Evolutionary conservation across 192 early-diverging fungal genomes (phyloP).

Genomic region (Gonapodya prolifera): DNA sequence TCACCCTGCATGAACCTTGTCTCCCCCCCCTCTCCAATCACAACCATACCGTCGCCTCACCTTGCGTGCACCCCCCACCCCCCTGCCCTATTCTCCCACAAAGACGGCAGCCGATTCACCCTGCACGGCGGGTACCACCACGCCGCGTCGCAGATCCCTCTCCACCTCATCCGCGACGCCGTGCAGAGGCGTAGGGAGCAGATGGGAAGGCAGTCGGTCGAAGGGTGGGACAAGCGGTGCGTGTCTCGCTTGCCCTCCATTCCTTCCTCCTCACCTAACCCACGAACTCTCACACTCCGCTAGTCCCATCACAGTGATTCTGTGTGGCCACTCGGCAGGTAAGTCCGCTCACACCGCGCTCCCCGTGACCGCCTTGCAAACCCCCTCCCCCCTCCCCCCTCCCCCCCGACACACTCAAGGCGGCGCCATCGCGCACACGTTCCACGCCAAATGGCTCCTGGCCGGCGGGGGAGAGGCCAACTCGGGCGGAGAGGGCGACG

Average conservation of each 20-base stretch:
- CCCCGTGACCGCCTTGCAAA: neutral
- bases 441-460: neutral
- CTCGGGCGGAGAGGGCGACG: neutral
- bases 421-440: neutral
- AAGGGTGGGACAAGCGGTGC: neutral
- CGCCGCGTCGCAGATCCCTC: neutral
- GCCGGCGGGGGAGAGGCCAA: neutral
- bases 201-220: neutral
- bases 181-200: neutral
- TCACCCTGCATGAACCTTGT: too few relatives aligned
- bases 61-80: too few relatives aligned
- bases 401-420: neutral
- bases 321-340: neutral
- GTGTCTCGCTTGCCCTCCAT: too few relatives aligned
- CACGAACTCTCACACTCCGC: too few relatives aligned
- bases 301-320: neutral
- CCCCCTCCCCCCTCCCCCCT: neutral
- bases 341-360: neutral
- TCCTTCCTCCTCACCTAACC: too few relatives aligned
- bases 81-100: too few relatives aligned
- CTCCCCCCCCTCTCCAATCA: too few relatives aligned
- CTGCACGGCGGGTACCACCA: neutral
- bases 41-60: too few relatives aligned
- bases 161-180: neutral
- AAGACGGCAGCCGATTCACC: neutral